A percentile compares a stretch with the other conserved stretches of the same genome.
Conservation (phyloP, 176 grass and related monocot species). For the Musa itinerans region DNA sequence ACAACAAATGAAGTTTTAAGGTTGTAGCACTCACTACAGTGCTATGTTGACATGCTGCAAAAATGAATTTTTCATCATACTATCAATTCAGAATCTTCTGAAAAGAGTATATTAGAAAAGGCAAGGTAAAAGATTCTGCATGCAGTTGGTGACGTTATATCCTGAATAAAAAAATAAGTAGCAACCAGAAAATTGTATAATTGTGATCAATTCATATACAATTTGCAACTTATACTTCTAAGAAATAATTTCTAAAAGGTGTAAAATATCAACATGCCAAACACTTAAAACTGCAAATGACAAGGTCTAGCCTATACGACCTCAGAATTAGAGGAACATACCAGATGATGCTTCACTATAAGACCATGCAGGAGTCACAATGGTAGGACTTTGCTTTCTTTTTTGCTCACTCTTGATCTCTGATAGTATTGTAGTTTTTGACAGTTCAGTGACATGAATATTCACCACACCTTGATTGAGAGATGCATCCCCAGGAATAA, state of each 20-base stretch:
- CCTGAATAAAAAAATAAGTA: too few relatives aligned
- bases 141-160: too few relatives aligned
- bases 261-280: background rate
- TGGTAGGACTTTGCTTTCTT: conserved; percentile 79
- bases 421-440: conserved; percentile 21
- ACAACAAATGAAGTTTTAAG: too few relatives aligned
- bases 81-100: too few relatives aligned
- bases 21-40: too few relatives aligned
- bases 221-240: background rate
- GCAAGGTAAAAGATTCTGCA: too few relatives aligned
- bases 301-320: background rate
- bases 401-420: conserved; percentile 57
- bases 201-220: background rate
- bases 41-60: too few relatives aligned
- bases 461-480: conserved; percentile 31
- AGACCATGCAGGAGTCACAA: conserved; percentile 93
- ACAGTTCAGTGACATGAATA: conserved; percentile 43
- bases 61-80: too few relatives aligned
- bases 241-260: background rate
- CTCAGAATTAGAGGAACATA: conserved; percentile 25
- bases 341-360: conserved; percentile 65
- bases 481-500: conserved; percentile 27
- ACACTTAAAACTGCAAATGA: background rate
- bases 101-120: too few relatives aligned
- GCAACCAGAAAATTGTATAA: background rate